Base-by-base conservation (phyloP, 305 asterid genomes). In the Plantago coronopus region DNA sequence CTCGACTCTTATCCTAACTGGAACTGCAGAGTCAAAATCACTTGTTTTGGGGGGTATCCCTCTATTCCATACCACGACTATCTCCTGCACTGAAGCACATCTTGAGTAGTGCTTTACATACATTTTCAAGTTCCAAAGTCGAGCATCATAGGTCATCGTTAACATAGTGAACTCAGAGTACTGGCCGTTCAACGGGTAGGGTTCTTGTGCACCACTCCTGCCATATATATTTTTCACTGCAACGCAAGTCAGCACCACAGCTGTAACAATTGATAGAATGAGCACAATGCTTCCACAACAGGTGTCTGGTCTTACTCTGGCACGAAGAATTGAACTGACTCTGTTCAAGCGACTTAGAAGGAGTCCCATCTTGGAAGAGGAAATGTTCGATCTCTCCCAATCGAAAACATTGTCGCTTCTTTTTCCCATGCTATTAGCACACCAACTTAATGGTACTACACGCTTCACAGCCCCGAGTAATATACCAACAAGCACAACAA, bases 61-160 rank as follows among this genome's bases (percentile, higher is more conserved):
- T 68, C 83, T 87, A 81, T 94, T 90, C 97, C 99, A 94, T 17
- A 90, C 88, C 6, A 94, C 95, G 29, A 94, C 96, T 11, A 94
- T 94, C 78, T 94, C 99, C 1, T 90, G 89, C 22, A 90, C 97
- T 0, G 99, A 94, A 5, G 96, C 66, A 61, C 99, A 94, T 63
- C 95, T 71, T 9, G 97, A 90, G 78, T 94, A 94, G 63, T 90
- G 97, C 63, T 84, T 79, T 57, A 94, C 66, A n/a, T 71, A 87
- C 95, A 90, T 90, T 53, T 87, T 84, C 72, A 90, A 70, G 49
- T 94, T 94, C 99, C 97, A 90, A 4, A 90, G 79, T 2, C 97
- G 95, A 23, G 97, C 95, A n/a, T 87, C 96, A 15, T 82, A 87
- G 5, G 97, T 87, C 99, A 94, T 94, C 17, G 97, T 80, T 43